Conservation (phyloP, 1,284 basidiomycete species). For the Ustilago nuda region DNA sequence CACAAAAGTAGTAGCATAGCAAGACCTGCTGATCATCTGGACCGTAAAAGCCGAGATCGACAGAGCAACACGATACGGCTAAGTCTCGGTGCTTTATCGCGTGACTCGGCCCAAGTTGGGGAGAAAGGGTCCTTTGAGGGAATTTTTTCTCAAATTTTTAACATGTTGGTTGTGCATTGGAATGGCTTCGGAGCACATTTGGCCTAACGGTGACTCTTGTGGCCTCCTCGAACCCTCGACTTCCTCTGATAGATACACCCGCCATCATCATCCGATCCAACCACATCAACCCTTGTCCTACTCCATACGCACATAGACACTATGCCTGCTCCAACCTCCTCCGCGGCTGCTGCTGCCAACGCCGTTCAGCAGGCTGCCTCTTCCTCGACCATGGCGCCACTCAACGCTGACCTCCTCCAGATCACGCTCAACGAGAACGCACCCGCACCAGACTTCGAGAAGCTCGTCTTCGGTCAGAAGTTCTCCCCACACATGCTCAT, state of each 20-base stretch:
- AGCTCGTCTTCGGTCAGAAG: constrained; percentile 72
- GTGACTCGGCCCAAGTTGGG: background rate
- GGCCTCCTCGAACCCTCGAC: background rate
- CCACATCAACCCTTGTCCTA: background rate
- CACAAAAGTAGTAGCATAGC: background rate
- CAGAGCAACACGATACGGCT: background rate
- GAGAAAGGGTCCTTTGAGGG: background rate
- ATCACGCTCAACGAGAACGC: constrained; percentile 43
- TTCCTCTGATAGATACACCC: background rate
- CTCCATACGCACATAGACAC: background rate
- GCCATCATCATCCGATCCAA: background rate
- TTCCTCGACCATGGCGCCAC: constrained; percentile 35
- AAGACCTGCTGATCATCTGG: background rate
- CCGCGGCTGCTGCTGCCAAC: constrained; percentile 12
- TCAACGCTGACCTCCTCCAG: constrained; percentile 51
- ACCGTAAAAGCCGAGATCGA: constrained; percentile 4
- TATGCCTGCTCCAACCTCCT: constrained; percentile 35
- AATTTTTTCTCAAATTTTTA: constrained; percentile 10
- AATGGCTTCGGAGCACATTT: constrained; percentile 13
- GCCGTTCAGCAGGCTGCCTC: constrained; percentile 25
- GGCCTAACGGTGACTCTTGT: constrained; percentile 17
- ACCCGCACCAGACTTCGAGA: constrained; percentile 58
- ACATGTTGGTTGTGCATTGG: background rate
- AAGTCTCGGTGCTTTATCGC: background rate
- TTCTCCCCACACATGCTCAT: constrained; percentile 91